Conservation (phyloP, 495 filamentous ascomycete genomes). For the Penicillium odoratum region DNA sequence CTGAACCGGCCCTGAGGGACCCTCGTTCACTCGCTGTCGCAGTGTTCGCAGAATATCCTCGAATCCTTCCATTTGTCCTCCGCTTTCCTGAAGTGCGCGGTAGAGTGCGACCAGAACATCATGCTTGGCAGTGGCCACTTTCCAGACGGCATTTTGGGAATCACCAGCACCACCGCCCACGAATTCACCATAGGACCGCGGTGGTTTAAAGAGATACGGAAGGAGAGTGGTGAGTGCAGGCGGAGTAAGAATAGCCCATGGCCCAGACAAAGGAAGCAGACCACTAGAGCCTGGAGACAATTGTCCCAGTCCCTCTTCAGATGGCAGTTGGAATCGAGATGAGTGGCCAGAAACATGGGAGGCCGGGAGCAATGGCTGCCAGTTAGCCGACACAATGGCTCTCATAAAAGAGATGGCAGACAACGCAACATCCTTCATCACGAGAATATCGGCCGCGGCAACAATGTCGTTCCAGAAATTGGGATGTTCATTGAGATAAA, state of each 20-base stretch:
- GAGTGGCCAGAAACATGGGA: constrained; percentile 18
- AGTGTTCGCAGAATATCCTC: constrained; percentile 48
- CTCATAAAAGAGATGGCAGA: constrained; percentile 55
- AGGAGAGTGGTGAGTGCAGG: constrained; percentile 54
- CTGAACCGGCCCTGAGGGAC: constrained; percentile 41
- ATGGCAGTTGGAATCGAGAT: constrained; percentile 43
- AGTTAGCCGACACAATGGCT: constrained; percentile 56
- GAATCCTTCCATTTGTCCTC: constrained; percentile 34
- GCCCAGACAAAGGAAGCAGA: constrained; percentile 46
- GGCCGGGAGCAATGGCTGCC: constrained; percentile 39
- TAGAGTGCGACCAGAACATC: constrained; percentile 53
- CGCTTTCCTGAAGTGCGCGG: constrained; percentile 30
- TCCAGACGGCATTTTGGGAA: constrained; percentile 58
- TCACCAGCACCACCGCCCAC: constrained; percentile 60
- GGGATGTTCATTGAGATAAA: constrained; percentile 52
- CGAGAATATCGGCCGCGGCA: constrained; percentile 55
- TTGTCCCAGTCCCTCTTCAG: constrained; percentile 38
- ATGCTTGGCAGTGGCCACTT: constrained; percentile 59
- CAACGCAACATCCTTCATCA: constrained; percentile 57
- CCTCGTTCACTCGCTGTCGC: constrained; percentile 44
- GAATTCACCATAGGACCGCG: constrained; percentile 57
- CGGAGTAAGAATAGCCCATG: constrained; percentile 52
- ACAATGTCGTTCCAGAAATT: constrained; percentile 55
- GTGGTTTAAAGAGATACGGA: constrained; percentile 60
- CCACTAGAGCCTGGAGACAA: constrained; percentile 38